A percentile compares a stretch with the other conserved stretches of the same genome.
These are phyloP conservation scores for Pleoardoris graminearum DNA, from an alignment of 2,329 filamentous ascomycete species.

Conservation along the genomic window DNA sequence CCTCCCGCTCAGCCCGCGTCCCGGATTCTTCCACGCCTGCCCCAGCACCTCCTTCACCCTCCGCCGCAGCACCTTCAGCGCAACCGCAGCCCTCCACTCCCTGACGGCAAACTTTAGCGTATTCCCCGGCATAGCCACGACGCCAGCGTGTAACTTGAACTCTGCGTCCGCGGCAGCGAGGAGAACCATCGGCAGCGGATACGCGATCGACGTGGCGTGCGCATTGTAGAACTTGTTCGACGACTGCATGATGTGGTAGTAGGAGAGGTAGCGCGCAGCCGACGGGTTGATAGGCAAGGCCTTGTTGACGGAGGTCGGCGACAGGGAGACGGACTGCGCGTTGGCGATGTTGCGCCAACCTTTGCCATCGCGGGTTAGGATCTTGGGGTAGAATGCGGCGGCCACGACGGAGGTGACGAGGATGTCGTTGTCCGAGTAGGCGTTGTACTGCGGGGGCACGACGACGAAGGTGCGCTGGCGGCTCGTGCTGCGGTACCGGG, in stretches of 20 bases:
- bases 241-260: conserved; percentile 97
- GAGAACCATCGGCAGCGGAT: conserved; percentile 72
- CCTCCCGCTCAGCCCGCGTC: conserved; percentile 43
- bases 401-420: conserved; percentile 82
- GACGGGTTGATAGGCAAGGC: conserved; percentile 45
- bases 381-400: conserved; percentile 94
- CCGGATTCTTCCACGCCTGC: conserved; percentile 64
- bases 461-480: conserved; percentile 77
- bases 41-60: conserved; percentile 76
- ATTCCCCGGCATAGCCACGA: conserved; percentile 85
- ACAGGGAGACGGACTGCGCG: conserved; percentile 85
- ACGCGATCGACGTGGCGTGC: conserved; percentile 68
- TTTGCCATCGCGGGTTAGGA: conserved; percentile 81
- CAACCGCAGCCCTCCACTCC: conserved; percentile 89
- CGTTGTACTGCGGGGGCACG: conserved; percentile 74
- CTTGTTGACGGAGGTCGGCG: conserved; percentile 89
- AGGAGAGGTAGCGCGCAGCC: conserved; percentile 77
- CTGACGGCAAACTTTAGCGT: conserved; percentile 78
- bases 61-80: conserved; percentile 77
- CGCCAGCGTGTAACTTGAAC: conserved; percentile 87
- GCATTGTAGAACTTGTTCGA: conserved; percentile 83
- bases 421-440: conserved; percentile 77
- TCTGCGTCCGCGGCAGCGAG: conserved; percentile 82
- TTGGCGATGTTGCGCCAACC: conserved; percentile 90
- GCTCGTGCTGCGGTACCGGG: conserved; percentile 67